A percentile compares a stretch with the other conserved stretches of the same genome.
phyloP scores from a whole-genome alignment of 192 early-diverging fungal genomes.

The Lunasporangiospora selenospora region DNA sequence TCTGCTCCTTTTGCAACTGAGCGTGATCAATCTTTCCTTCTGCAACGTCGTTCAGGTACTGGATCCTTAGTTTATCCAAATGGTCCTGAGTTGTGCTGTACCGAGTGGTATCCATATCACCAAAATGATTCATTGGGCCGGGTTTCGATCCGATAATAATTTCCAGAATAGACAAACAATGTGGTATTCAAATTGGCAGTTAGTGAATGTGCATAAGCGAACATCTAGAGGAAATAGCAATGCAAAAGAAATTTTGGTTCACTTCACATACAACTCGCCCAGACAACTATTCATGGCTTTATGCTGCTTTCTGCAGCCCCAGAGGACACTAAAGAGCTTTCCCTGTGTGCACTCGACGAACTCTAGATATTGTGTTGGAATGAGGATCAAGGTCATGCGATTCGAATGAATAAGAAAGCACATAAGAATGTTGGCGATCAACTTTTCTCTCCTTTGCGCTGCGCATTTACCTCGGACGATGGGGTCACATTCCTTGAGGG shows the following conservation, averaged over 20 bases:
- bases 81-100: constrained; percentile 58
- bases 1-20: constrained; percentile 31
- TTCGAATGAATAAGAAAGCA: not conserved
- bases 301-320: constrained; percentile 54
- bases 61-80: constrained; percentile 60
- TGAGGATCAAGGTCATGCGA: not conserved
- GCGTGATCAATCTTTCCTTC: constrained; percentile 46
- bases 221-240: not conserved
- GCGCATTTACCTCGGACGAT: constrained; percentile 52
- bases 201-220: too few relatives aligned
- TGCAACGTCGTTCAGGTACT: constrained; percentile 42
- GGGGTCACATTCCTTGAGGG: constrained; percentile 55
- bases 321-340: constrained; percentile 56
- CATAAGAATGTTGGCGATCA: not conserved
- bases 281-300: constrained; percentile 60
- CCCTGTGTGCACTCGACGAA: constrained; percentile 63
- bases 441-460: not conserved
- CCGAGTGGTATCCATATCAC: not conserved
- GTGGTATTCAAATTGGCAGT: too few relatives aligned
- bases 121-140: not conserved
- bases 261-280: constrained; percentile 48
- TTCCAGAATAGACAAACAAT: too few relatives aligned
- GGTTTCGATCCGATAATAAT: not conserved
- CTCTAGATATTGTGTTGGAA: constrained; percentile 25
- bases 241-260: not conserved